phyloP scores from a whole-genome alignment of 2,329 filamentous ascomycete genomes.

The Myrmaecium sp. region DNA sequence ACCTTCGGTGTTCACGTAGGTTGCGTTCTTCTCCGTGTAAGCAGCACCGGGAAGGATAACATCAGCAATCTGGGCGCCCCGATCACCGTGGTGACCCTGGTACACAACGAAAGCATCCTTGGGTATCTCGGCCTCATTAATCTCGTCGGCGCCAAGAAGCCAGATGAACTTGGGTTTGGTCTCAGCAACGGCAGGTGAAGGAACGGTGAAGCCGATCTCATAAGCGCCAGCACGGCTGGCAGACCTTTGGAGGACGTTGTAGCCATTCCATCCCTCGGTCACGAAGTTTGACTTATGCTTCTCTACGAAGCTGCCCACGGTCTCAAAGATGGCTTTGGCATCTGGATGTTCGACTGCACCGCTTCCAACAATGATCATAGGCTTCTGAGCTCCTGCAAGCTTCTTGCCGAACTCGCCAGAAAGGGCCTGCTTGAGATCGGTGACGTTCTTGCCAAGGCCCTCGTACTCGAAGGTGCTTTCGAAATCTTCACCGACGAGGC shows the following conservation, averaged over 20 bases:
- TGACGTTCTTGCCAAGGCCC: conserved; percentile 66
- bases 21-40: conserved; percentile 92
- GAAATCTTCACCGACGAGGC: conserved; percentile 77
- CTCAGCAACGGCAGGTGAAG: conserved; percentile 63
- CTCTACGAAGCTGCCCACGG: conserved; percentile 76
- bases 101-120: conserved; percentile 95
- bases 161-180: conserved; percentile 90
- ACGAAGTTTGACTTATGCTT: conserved; percentile 82
- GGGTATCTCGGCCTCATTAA: conserved; percentile 69
- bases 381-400: conserved; percentile 68
- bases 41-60: conserved; percentile 85
- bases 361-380: conserved; percentile 93
- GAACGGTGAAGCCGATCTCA: conserved; percentile 85
- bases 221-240: conserved; percentile 87
- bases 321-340: conserved; percentile 85
- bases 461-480: conserved; percentile 92
- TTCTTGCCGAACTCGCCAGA: conserved; percentile 85
- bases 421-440: conserved; percentile 69
- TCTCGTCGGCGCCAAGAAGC: conserved; percentile 90
- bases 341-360: conserved; percentile 81
- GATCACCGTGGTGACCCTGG: conserved; percentile 95
- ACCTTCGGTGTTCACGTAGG: conserved; percentile 95
- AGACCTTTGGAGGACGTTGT: conserved; percentile 87
- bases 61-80: conserved; percentile 81
- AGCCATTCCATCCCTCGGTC: conserved; percentile 88